Evolutionary conservation across 1,139 yeast species (phyloP).

Genomic region (Suhomyces panamericanus): DNA sequence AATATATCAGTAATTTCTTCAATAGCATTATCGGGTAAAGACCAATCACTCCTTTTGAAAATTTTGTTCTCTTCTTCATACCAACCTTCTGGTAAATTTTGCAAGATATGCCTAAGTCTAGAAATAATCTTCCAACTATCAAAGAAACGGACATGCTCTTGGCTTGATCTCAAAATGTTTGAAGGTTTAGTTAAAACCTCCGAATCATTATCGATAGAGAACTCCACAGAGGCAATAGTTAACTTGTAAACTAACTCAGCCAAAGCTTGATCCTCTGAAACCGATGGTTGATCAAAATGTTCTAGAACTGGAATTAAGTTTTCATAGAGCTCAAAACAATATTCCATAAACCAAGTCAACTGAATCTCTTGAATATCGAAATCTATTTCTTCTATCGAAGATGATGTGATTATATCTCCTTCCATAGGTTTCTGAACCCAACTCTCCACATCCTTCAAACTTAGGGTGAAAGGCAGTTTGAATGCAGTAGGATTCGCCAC

Average conservation of each 20-base stretch:
- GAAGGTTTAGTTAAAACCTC: slow-evolving; percentile 89
- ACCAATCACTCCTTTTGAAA: slow-evolving; percentile 28
- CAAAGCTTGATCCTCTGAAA: slow-evolving; percentile 21
- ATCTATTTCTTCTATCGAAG: slow-evolving; percentile 34
- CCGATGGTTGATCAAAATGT: slow-evolving; percentile 19
- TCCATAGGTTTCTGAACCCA: slow-evolving; percentile 42
- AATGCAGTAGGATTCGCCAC: slow-evolving; percentile 27
- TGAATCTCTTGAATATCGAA: slow-evolving; percentile 35
- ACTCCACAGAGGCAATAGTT: slow-evolving; percentile 61
- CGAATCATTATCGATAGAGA: slow-evolving; percentile 76
- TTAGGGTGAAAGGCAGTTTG: slow-evolving; percentile 23
- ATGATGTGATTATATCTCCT: slow-evolving; percentile 31
- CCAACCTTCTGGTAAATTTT: slow-evolving; percentile 62
- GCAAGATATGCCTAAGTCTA: slow-evolving; percentile 70
- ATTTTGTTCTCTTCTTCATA: slow-evolving; percentile 23
- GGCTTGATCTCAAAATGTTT: slow-evolving; percentile 67
- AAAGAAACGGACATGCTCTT: slow-evolving; percentile 72
- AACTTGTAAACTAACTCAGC: slow-evolving; percentile 55
- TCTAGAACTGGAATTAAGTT: slow-evolving; percentile 25
- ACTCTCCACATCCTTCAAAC: slow-evolving; percentile 34
- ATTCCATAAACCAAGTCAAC: slow-evolving; percentile 39
- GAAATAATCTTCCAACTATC: slow-evolving; percentile 88
- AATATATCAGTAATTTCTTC: slow-evolving; percentile 58
- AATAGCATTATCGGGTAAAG: slow-evolving; percentile 54
- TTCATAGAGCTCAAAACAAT: slow-evolving; percentile 20